Evolutionary conservation across 148 eudicot genomes (phyloP).

Genomic region (Vaccinium myrtillus): DNA sequence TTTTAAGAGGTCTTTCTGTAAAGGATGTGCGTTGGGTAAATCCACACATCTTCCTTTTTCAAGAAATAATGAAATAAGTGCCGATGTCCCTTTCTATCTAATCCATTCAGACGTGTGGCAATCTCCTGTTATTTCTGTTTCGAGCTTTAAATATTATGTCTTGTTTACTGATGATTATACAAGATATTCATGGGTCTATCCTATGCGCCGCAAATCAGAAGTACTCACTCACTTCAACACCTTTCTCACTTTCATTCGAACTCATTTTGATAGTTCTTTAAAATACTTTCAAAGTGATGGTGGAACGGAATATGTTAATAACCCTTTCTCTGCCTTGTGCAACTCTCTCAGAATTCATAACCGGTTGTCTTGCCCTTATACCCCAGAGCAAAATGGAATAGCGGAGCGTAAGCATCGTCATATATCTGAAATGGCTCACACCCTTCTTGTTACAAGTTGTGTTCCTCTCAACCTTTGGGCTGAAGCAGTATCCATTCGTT

Average conservation of each 20-base stretch:
- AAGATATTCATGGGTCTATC: not conserved
- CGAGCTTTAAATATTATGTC: not conserved
- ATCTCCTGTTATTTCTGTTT: not conserved
- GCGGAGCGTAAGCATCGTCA: not conserved
- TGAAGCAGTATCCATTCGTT: too few species aligned
- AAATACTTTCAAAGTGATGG: not conserved
- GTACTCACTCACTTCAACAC: too few species aligned
- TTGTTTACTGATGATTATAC: not conserved
- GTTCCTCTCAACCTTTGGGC: not conserved
- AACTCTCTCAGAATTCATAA: not conserved
- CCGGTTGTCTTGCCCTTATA: not conserved
- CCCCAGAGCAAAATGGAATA: not conserved
- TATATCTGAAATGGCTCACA: not conserved
- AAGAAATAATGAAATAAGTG: not conserved
- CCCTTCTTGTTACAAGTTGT: not conserved
- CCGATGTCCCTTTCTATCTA: not conserved
- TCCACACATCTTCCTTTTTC: not conserved
- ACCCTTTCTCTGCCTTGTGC: not conserved
- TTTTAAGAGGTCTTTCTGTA: too few species aligned
- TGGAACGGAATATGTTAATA: not conserved
- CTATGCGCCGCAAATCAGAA: not conserved
- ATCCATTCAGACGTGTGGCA: not conserved
- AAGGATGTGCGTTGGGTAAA: not conserved
- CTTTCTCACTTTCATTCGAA: not conserved
- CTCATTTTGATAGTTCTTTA: not conserved